phyloP scores from a whole-genome alignment of 2,329 filamentous ascomycete genomes.

The Malbranchea zuffiana region DNA sequence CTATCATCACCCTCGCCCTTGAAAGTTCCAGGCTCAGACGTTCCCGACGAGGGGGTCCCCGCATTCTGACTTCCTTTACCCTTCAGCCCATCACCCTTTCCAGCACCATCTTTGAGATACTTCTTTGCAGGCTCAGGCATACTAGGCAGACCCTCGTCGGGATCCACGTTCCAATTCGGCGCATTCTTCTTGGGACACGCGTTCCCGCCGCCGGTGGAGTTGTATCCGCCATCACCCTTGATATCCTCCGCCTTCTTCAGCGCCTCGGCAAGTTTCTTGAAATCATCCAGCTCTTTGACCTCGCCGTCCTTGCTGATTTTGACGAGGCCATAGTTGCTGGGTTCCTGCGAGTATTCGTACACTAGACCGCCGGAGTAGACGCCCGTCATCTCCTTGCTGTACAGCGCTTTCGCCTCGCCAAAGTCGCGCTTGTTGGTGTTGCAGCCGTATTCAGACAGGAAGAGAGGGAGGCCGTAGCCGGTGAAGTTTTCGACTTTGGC shows the following conservation, averaged over 20 bases:
- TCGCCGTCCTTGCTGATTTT: conserved; percentile 48
- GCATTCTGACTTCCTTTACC: conserved; percentile 47
- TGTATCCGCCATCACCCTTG: conserved; percentile 49
- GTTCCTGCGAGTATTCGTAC: conserved; percentile 83
- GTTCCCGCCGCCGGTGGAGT: conserved; percentile 41
- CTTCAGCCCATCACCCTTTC: conserved; percentile 44
- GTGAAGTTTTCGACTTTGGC: conserved; percentile 80
- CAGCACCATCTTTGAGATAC: conserved; percentile 49
- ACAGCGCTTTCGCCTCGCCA: conserved; percentile 66
- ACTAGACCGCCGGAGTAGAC: conserved; percentile 95
- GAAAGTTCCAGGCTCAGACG: conserved; percentile 34
- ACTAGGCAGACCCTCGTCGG: conserved; percentile 42
- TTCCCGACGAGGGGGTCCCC: conserved; percentile 40
- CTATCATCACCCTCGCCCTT: conserved; percentile 17
- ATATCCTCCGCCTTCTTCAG: conserved; percentile 44
- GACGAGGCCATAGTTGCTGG: conserved; percentile 71
- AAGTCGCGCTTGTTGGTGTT: conserved; percentile 72
- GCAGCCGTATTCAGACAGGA: conserved; percentile 94
- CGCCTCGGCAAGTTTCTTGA: too few relatives aligned
- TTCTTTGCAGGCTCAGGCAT: conserved; percentile 46
- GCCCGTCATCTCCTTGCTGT: conserved; percentile 67
- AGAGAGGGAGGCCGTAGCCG: conserved; percentile 78
- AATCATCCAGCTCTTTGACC: conserved; percentile 49
- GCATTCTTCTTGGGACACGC: conserved; percentile 43
- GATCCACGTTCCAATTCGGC: conserved; percentile 47